Base-by-base conservation (phyloP, 768 basidiomycete genomes). In the Auricularia sp. region DNA sequence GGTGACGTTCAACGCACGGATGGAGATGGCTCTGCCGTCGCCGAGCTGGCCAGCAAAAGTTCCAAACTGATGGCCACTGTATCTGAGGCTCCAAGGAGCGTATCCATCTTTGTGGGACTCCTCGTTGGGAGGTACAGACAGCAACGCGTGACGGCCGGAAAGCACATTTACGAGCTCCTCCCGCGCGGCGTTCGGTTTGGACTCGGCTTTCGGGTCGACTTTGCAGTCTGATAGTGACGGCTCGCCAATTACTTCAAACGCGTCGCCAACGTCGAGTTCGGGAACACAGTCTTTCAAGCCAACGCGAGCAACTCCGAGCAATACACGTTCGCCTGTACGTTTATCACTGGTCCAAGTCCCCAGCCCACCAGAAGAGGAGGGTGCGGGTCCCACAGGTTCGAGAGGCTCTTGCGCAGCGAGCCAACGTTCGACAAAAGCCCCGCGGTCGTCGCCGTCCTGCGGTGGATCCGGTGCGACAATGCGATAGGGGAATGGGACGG, bases 11-110 rank as follows among this genome's bases (percentile, higher is more conserved):
- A 60, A 75, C 83, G 67, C 68, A 85, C 85, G 75, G 61, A 99
- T 84, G 8, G 90, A 91, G n/a, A 93, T 91, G 1, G 97, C 96
- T 18, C 97, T 82, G 0, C 97, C 97, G 70, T 98, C 96, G 12
- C 97, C 97, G 3, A 99, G 80, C 72, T 98, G 97, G 33, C 94
- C 93, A 0, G 97, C 95, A 87, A 89, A 98, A 2, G 71, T 76
- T 0, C 93, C 92, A 70, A 93, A 94, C 69, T 93, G 91, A 71
- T 93, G 91, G 0, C 94, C 95, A 67, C 90, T 92, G 72, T 98
- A 98, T 16, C 93, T 81, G 36, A 93, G 80, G 3, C 90, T 87
- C 91, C 93, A 98, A 0, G 96, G 88, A 3, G 85, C 84, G 69
- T 88, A 88, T 18, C 69, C 71, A 23, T 73, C 76, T 0, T 74